Evolutionary conservation across 2,329 filamentous ascomycete species (phyloP).

Genomic region (Tolypocladium pustulatum): DNA sequence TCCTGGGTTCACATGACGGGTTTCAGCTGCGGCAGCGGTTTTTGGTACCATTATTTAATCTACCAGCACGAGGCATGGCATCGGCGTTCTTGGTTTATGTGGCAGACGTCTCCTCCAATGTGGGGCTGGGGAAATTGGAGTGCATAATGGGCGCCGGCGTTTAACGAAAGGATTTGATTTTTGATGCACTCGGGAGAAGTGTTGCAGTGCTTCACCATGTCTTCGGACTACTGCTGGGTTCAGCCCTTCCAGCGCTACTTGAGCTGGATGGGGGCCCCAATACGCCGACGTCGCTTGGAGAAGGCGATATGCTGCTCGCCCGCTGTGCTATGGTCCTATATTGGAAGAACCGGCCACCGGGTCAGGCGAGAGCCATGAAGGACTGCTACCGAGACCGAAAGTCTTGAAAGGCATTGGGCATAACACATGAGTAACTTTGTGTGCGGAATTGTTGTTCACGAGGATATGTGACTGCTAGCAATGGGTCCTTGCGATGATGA

Average conservation of each 20-base stretch:
- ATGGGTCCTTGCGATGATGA: background rate
- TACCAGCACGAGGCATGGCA: conserved; percentile 13
- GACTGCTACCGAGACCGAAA: background rate
- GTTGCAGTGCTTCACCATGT: background rate
- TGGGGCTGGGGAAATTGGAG: background rate
- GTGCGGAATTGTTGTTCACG: background rate
- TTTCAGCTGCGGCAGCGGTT: background rate
- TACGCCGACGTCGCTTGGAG: background rate
- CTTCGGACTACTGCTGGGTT: background rate
- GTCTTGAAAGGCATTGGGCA: background rate
- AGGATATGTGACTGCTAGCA: background rate
- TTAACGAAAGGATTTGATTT: background rate
- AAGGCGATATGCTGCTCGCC: background rate
- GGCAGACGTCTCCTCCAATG: background rate
- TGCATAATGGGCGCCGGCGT: background rate
- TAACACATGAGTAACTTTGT: background rate
- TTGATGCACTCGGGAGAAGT: background rate
- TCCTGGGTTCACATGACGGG: conserved; percentile 23
- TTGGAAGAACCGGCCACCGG: background rate
- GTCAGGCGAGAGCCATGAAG: background rate
- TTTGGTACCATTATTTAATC: background rate
- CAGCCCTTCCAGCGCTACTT: too few relatives aligned
- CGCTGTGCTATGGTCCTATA: background rate
- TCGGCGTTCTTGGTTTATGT: conserved; percentile 15
- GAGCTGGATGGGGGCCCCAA: background rate